Evolutionary conservation across 179 eudicot genomes (phyloP).

Genomic region (Camellia oleifera): DNA sequence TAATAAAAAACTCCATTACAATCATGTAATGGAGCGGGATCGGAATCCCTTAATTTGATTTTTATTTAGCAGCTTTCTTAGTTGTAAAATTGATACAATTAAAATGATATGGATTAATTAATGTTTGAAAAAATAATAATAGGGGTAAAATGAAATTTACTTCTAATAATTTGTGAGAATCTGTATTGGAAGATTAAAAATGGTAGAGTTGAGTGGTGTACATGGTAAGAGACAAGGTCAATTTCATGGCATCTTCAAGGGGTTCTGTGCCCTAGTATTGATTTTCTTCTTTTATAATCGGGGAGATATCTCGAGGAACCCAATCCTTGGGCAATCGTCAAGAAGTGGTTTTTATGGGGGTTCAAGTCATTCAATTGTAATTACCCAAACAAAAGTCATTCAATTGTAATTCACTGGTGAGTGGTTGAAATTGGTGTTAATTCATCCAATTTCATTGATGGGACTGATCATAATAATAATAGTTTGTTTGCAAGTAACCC

Average conservation of each 20-base stretch:
- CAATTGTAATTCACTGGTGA: slow-evolving; percentile 27
- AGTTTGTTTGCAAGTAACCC: slow-evolving; percentile 12
- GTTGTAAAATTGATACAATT: no score
- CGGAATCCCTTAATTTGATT: no score
- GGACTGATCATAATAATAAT: slow-evolving; percentile 24
- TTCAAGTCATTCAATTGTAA: slow-evolving; percentile 17
- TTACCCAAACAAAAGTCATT: neutral
- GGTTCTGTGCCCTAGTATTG: slow-evolving; percentile 45
- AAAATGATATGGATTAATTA: no score
- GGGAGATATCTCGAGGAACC: slow-evolving; percentile 40
- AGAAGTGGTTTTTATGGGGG: slow-evolving; percentile 31
- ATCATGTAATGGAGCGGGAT: no score
- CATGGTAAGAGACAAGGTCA: slow-evolving; percentile 25
- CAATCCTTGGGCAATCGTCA: slow-evolving; percentile 41
- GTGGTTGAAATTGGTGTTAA: slow-evolving; percentile 43
- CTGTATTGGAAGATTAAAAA: slow-evolving; percentile 12
- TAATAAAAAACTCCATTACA: no score
- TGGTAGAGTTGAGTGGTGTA: slow-evolving; percentile 27
- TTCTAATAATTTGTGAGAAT: neutral
- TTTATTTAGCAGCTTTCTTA: no score
- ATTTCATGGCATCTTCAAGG: slow-evolving; percentile 45
- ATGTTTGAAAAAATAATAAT: no score
- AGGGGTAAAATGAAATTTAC: no score
- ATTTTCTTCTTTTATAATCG: slow-evolving; percentile 60
- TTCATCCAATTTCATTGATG: slow-evolving; percentile 28